These are phyloP conservation scores for Pulveroboletus sp. DNA, from an alignment of 768 basidiomycete genomes.

Conservation along the genomic window DNA sequence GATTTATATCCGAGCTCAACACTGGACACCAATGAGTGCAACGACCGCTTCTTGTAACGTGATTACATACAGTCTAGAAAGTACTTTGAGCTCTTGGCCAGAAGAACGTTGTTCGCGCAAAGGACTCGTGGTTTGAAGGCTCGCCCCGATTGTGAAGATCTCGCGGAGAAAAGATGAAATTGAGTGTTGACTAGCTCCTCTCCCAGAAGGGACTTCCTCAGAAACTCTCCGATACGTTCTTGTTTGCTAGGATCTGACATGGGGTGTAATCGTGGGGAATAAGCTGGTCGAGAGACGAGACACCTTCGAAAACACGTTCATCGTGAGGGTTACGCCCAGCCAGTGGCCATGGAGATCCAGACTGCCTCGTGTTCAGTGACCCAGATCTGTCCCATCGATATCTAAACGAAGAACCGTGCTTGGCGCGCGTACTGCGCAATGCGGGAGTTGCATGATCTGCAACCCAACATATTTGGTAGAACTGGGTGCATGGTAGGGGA, in stretches of 20 bases:
- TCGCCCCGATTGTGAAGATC: slow-evolving; percentile 8
- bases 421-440: too few species aligned
- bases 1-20: slow-evolving; percentile 6
- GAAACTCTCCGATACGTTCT: slow-evolving; percentile 17
- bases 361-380: too few species aligned
- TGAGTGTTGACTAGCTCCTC: slow-evolving; percentile 29
- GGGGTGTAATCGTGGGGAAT: not conserved
- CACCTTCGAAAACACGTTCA: too few species aligned
- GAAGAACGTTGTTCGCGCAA: slow-evolving; percentile 27
- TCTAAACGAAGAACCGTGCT: too few species aligned
- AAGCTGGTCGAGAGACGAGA: not conserved
- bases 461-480: not conserved
- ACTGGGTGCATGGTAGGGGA: too few species aligned
- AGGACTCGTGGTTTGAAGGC: slow-evolving; percentile 20
- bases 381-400: too few species aligned
- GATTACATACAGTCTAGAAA: slow-evolving; percentile 24
- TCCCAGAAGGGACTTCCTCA: slow-evolving; percentile 26
- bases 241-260: slow-evolving; percentile 13
- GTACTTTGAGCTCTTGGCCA: slow-evolving; percentile 26
- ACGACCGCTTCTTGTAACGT: not conserved
- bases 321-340: too few species aligned
- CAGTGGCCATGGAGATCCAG: too few species aligned
- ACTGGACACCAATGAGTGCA: slow-evolving; percentile 9
- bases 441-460: not conserved
- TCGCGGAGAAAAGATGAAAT: slow-evolving; percentile 29